Evolutionary conservation across 108 stramenopile species (phyloP), one percentile per base, ranked within the genome.

Genomic region (Skeletonema potamos): DNA sequence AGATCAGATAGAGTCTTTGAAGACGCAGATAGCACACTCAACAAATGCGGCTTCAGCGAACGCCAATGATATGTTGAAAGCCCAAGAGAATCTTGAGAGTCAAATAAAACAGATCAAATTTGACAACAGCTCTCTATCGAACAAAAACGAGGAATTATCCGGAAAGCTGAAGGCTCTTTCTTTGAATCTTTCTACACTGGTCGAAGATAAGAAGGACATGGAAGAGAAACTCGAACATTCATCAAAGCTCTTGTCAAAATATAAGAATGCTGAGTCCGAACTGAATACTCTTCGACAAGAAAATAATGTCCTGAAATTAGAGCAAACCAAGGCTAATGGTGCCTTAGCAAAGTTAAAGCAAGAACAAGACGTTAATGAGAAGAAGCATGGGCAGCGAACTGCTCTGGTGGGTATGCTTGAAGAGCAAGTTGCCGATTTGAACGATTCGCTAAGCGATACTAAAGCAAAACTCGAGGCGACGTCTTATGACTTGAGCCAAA

Each of bases 331-430:
- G 64, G 92, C 72, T 26, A 83, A 71, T 17, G 82, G 89, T 61
- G 79, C 92, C 12, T 79, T 91, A 18, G 79, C 72, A 27, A 83
- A 87, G 15, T 79, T 96, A 15, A 89, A 96, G 54, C 81, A 85
- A 58, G 95, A 96, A 54, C 85, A 87, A 54, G 92, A 96, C 59
- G 81, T 82, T 9, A 90, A 74, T 54, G 85, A 93, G 66, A 68
- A 76, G 6, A 92, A 90, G 61, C 92, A 93, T 56, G 95, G 95
- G 4, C 91, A 96, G 76, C 68, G 91, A 68, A 93, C 92, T 13
- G 95, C 95, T 0, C 73, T 93, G 17, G 87, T 96, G 68, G 92
- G 92, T 15, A 90, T 96, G 92, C 76, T 96, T 12, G 95, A 96
- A 79, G 76, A 73, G 33, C 91, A 96, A 56, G 79, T 93, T 33